Evolutionary conservation across 495 filamentous ascomycete genomes (phyloP).

Genomic region (Lasiosphaeria miniovina): DNA sequence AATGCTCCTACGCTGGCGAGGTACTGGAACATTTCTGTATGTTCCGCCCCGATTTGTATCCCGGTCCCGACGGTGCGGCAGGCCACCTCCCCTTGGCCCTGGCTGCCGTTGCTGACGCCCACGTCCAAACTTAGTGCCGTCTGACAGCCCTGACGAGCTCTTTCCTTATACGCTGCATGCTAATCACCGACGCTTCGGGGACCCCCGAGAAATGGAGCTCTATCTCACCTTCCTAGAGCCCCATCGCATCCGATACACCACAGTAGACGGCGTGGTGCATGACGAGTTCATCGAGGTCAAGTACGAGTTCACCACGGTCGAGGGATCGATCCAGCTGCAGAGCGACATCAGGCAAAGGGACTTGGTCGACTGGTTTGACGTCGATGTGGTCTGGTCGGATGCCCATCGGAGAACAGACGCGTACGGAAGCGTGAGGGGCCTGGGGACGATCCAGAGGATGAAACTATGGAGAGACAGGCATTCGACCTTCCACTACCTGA

Average conservation of each 20-base stretch:
- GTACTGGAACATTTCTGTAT: conserved; percentile 36
- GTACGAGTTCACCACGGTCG: conserved; percentile 38
- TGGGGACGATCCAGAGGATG: conserved; percentile 37
- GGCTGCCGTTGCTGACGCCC: conserved; percentile 7
- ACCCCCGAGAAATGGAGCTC: conserved; percentile 34
- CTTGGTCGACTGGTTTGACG: conserved; percentile 36
- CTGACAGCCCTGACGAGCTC: conserved; percentile 28
- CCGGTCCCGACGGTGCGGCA: not conserved
- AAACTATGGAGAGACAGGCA: conserved; percentile 38
- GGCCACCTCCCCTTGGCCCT: not conserved
- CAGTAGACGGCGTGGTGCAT: conserved; percentile 27
- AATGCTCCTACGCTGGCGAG: conserved; percentile 36
- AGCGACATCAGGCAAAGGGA: conserved; percentile 32
- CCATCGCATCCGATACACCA: conserved; percentile 34
- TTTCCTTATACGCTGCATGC: conserved; percentile 34
- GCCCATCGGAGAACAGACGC: conserved; percentile 31
- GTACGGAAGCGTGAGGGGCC: conserved; percentile 33
- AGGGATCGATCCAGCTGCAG: conserved; percentile 33
- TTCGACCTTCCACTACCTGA: conserved; percentile 32
- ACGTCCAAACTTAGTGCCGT: conserved; percentile 25
- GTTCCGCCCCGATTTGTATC: conserved; percentile 9
- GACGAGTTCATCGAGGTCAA: conserved; percentile 35
- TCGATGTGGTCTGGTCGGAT: conserved; percentile 38
- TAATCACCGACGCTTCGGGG: conserved; percentile 33
- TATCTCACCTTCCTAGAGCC: conserved; percentile 33